Evolutionary conservation across 768 basidiomycete genomes (phyloP).

Genomic region (Kwoniella heveanensis): DNA sequence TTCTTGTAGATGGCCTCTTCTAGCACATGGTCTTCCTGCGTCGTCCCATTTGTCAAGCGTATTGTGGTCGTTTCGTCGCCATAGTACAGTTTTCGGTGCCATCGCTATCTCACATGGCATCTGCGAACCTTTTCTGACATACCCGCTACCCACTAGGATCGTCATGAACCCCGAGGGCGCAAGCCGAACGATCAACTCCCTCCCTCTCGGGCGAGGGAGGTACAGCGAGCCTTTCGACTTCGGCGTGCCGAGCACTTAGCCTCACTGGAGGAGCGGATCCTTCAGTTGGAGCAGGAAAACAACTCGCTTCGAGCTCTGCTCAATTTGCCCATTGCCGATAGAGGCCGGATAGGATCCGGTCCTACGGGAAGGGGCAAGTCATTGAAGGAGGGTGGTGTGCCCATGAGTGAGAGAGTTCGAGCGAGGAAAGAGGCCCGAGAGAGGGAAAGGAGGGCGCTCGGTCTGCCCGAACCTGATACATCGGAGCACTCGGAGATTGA

Average conservation of each 20-base stretch:
- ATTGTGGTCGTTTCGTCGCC: too few species aligned
- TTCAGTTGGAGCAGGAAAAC: slow-evolving; percentile 55
- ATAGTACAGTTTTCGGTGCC: too few species aligned
- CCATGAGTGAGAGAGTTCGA: slow-evolving; percentile 55
- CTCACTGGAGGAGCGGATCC: slow-evolving; percentile 55
- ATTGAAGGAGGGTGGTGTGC: slow-evolving; percentile 54
- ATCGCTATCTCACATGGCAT: too few species aligned
- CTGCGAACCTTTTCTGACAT: slow-evolving; percentile 38
- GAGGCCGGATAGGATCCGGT: slow-evolving; percentile 51
- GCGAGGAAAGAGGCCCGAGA: slow-evolving; percentile 52
- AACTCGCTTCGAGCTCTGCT: slow-evolving; percentile 49
- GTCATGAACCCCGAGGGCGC: slow-evolving; percentile 53
- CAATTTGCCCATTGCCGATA: slow-evolving; percentile 40
- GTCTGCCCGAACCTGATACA: slow-evolving; percentile 25
- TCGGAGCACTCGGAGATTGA: slow-evolving; percentile 23
- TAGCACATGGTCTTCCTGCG: background rate
- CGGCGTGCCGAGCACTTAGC: slow-evolving; percentile 56
- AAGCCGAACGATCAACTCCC: slow-evolving; percentile 55
- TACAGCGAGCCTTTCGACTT: slow-evolving; percentile 56
- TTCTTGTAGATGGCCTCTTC: background rate
- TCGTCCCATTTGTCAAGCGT: too few species aligned
- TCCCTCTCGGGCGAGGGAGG: slow-evolving; percentile 55
- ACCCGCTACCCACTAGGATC: slow-evolving; percentile 28
- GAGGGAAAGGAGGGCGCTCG: slow-evolving; percentile 40
- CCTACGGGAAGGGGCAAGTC: slow-evolving; percentile 56